Base-by-base conservation (phyloP, 768 basidiomycete species). In the Pleurotus platypus region DNA sequence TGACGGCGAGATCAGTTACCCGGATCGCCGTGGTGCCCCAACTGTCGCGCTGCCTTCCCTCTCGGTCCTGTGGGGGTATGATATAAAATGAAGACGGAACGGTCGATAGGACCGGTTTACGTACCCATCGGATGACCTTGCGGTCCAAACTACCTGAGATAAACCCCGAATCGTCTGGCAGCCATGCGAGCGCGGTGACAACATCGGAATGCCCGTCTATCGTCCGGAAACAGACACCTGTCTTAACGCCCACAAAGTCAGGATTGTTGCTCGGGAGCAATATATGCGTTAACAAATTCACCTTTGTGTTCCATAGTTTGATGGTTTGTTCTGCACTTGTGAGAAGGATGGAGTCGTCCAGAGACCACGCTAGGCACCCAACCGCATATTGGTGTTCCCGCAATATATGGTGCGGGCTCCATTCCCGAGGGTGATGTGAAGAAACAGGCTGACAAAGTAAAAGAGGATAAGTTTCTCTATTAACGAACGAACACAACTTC, bases 241-340 rank as follows among this genome's bases (percentile, higher is more conserved):
- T 89, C 92, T 95, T 64, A 11, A 63, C 45, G 49, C 55, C 48
- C 37, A 37, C 56, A 59, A 40, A 50, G 59, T 66, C 50, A 56
- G 53, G 38, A 51, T 57, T 43, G 22, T 56, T 18, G 47, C 42
- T 45, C 22, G 47, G 49, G 37, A 35, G 22, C n/a, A 24, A 15
- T 42, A 24, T 54, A 18, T n/a, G 15, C 6, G 42, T 27, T 8
- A 39, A 24, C 7, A 20, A n/a, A 66, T 67, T 66, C 62, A 94
- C 96, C 82, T 87, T 84, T 37, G 87, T 78, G 69, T 96, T 87
- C 94, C 94, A 99, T 65, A 98, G 77, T 73, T 89, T 88, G 69
- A 99, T 87, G 49, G 75, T 69, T 47, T 87, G 78, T 61, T 98
- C 94, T 20, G 92, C 80, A 40, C 89, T 86, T 5, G 93, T 94